Conservation (phyloP, 1,284 basidiomycete genomes). For the Ganoderma boninense region DNA sequence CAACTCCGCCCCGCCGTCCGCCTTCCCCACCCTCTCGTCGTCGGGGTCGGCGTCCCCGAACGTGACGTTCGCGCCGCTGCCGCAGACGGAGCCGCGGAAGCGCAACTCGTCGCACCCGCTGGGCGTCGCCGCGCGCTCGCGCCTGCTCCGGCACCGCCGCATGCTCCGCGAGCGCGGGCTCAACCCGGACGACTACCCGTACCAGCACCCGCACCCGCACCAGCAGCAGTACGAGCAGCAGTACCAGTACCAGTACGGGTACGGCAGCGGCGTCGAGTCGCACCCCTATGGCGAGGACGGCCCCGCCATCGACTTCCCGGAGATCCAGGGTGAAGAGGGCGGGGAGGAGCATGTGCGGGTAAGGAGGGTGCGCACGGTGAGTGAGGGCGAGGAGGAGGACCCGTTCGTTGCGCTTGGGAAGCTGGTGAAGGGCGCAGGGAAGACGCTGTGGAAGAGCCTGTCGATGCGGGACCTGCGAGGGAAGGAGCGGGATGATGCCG, state of each 20-base stretch:
- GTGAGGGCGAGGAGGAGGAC: slow-evolving; percentile 38
- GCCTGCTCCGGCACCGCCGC: slow-evolving; percentile 47
- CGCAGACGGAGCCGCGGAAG: slow-evolving; percentile 60
- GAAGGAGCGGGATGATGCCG: slow-evolving; percentile 16
- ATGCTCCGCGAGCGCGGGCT: slow-evolving; percentile 37
- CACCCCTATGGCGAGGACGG: slow-evolving; percentile 9
- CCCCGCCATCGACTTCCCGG: slow-evolving; percentile 12
- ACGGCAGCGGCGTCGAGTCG: slow-evolving; percentile 19
- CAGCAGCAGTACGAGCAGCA: slow-evolving; percentile 19
- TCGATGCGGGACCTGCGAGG: slow-evolving; percentile 34
- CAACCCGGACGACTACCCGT: slow-evolving; percentile 25
- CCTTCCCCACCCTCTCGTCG: slow-evolving; percentile 26
- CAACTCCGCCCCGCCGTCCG: slow-evolving; percentile 22
- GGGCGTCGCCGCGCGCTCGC: slow-evolving; percentile 68
- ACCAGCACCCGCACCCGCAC: slow-evolving; percentile 10
- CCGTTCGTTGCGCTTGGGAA: slow-evolving; percentile 37
- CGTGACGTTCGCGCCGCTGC: slow-evolving; percentile 74
- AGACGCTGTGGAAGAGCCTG: slow-evolving; percentile 37
- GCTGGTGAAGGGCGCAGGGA: slow-evolving; percentile 40
- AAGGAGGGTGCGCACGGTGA: slow-evolving; percentile 17
- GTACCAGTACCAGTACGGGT: slow-evolving; percentile 19
- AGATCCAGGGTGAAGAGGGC: slow-evolving; percentile 26
- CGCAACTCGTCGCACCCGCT: slow-evolving; percentile 64
- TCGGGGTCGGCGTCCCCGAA: slow-evolving; percentile 36
- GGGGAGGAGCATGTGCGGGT: slow-evolving; percentile 24